These are phyloP conservation scores for Hevea brasiliensis DNA, from an alignment of 345 rosid genomes.

Conservation along the genomic window DNA sequence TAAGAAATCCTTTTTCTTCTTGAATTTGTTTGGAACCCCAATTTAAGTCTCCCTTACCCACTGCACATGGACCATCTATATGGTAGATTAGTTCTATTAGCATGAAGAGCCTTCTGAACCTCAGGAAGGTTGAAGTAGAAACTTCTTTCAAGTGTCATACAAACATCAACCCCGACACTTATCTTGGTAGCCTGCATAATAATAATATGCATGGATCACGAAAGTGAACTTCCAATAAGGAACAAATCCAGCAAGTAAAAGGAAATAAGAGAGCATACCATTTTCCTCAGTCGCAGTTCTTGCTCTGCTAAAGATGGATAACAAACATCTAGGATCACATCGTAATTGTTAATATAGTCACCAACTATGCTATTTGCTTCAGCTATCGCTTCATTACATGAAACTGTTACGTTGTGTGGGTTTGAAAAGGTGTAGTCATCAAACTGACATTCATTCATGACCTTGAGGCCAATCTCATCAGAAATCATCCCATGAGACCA, in stretches of 20 bases:
- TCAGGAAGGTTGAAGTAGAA: conserved; percentile 81
- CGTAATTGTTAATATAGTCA: conserved; percentile 68
- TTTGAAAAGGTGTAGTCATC: conserved; percentile 59
- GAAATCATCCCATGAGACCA: conserved; percentile 99
- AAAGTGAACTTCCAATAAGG: neutral
- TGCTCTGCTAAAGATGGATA: conserved; percentile 82
- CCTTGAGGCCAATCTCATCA: conserved; percentile 72
- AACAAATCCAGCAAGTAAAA: neutral
- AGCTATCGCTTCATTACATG: conserved; percentile 53
- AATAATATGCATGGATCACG: neutral
- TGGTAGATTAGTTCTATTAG: conserved; percentile 66
- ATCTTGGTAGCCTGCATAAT: conserved; percentile 63
- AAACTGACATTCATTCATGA: conserved; percentile 75
- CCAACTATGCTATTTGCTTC: conserved; percentile 61
- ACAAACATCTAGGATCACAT: conserved; percentile 78
- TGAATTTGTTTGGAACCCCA: neutral
- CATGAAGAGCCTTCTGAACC: conserved; percentile 93
- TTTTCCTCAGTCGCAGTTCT: conserved; percentile 73
- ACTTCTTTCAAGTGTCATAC: conserved; percentile 62
- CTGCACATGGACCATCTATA: conserved; percentile 87
- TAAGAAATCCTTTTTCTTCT: neutral
- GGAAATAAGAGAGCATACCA: conserved; percentile 35
- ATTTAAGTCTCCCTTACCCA: conserved; percentile 34
- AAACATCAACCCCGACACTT: conserved; percentile 80
- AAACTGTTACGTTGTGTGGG: conserved; percentile 52